These are phyloP conservation scores for Scleroderma bovista DNA, from an alignment of 768 basidiomycete species.

Conservation along the genomic window DNA sequence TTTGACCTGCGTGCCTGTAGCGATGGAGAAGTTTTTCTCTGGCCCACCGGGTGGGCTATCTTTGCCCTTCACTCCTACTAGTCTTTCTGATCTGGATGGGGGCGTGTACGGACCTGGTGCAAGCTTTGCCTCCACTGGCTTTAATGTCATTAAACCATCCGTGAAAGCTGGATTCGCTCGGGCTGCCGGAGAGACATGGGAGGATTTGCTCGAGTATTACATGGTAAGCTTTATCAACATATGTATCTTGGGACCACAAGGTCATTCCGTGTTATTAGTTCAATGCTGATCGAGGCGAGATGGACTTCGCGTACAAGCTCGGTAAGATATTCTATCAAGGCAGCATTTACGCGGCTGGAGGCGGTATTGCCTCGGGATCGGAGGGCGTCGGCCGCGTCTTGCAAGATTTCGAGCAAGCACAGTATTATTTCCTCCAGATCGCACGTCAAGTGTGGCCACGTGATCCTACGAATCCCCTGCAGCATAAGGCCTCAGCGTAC, in stretches of 20 bases:
- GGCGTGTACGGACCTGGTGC: conserved; percentile 96
- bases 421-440: conserved; percentile 78
- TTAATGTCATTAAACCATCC: conserved; percentile 64
- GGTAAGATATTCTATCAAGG: conserved; percentile 98
- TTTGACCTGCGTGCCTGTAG: conserved; percentile 30
- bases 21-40: conserved; percentile 72
- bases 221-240: conserved; percentile 42
- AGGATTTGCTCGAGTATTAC: conserved; percentile 89
- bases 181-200: conserved; percentile 90
- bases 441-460: conserved; percentile 84
- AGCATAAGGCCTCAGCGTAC: conserved; percentile 33
- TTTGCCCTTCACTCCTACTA: conserved; percentile 73
- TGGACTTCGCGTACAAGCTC: conserved; percentile 83
- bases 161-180: conserved; percentile 80
- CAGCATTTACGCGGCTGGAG: conserved; percentile 74
- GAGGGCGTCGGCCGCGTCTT: conserved; percentile 91
- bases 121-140: conserved; percentile 84
- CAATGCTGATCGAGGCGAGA: conserved; percentile 90
- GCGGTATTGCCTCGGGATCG: conserved; percentile 81
- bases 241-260: background rate
- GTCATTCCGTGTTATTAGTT: conserved; percentile 48
- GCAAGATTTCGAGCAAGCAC: conserved; percentile 70
- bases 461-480: conserved; percentile 58
- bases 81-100: conserved; percentile 84
- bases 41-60: conserved; percentile 92